Conservation (phyloP, 768 basidiomycete genomes). For the Naganishia kalamii region DNA sequence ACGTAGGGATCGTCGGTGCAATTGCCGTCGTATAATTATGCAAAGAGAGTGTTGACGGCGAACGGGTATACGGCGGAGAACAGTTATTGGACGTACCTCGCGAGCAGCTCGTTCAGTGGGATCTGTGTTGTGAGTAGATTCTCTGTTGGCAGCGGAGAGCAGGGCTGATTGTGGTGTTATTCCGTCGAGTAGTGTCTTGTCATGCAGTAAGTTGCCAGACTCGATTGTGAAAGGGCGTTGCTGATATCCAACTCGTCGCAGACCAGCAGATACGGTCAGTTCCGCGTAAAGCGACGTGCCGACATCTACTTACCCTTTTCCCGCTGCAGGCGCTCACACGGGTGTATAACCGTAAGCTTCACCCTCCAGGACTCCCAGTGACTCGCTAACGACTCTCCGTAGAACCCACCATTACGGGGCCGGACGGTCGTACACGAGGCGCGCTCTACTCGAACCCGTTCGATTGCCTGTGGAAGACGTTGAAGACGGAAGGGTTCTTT, state of each 20-base stretch:
- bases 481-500: constrained; percentile 74
- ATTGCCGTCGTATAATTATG: constrained; percentile 90
- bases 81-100: constrained; percentile 78
- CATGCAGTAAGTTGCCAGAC: constrained; percentile 66
- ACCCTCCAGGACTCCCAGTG: background rate
- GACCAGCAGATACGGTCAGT: constrained; percentile 36
- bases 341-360: constrained; percentile 69
- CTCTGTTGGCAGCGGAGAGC: background rate
- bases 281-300: too few relatives aligned
- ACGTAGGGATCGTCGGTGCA: constrained; percentile 60
- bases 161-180: constrained; percentile 9
- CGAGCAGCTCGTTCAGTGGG: constrained; percentile 82
- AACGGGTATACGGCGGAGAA: constrained; percentile 65
- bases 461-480: constrained; percentile 95
- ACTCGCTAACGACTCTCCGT: background rate
- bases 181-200: constrained; percentile 58
- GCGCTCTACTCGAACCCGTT: constrained; percentile 82
- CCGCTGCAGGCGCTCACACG: constrained; percentile 67
- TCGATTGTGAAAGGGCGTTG: background rate
- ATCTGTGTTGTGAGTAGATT: constrained; percentile 69
- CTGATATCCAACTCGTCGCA: background rate
- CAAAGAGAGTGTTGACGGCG: constrained; percentile 70
- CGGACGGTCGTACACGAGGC: constrained; percentile 52
- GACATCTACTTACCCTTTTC: background rate
- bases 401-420: constrained; percentile 45